A percentile compares a stretch with the other conserved stretches of the same genome.
phyloP scores from a whole-genome alignment of 352 stramenopile genomes.

The Pythium vanterpoolii region DNA sequence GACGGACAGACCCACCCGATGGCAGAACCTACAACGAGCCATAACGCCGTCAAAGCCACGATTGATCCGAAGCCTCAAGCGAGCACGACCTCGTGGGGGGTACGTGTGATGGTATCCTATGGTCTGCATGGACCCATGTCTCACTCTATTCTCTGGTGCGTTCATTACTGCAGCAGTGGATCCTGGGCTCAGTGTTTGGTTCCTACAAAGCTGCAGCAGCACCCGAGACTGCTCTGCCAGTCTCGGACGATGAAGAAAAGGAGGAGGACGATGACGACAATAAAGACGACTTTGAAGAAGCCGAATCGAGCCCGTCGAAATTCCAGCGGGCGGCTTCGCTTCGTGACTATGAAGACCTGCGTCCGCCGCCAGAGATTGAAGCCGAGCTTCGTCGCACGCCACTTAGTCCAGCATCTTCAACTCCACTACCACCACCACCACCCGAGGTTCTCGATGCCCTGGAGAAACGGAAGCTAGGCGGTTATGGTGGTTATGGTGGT shows the following conservation, averaged over 20 bases:
- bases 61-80: background rate
- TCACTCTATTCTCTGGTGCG: background rate
- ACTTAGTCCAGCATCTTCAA: slow-evolving; percentile 2
- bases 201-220: background rate
- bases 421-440: slow-evolving; percentile 17
- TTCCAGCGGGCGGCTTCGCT: background rate
- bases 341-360: slow-evolving; percentile 17
- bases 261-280: slow-evolving; percentile 14
- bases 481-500: too few relatives aligned
- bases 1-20: background rate
- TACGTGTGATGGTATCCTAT: background rate
- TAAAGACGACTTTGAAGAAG: slow-evolving; percentile 20
- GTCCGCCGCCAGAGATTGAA: slow-evolving; percentile 22
- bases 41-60: background rate
- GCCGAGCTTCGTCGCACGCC: slow-evolving; percentile 19
- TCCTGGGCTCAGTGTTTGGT: slow-evolving; percentile 23
- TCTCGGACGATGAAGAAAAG: slow-evolving; percentile 2
- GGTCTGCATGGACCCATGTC: background rate
- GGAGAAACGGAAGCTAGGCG: slow-evolving; percentile 11
- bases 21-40: background rate
- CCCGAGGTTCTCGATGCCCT: slow-evolving; percentile 24
- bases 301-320: slow-evolving; percentile 5
- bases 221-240: background rate
- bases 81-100: slow-evolving; percentile 11
- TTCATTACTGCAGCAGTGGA: slow-evolving; percentile 12